Evolutionary conservation across 2,329 filamentous ascomycete genomes (phyloP), one percentile per base, ranked within the genome.

Genomic region (Arthrobotrys sphaeroides): DNA sequence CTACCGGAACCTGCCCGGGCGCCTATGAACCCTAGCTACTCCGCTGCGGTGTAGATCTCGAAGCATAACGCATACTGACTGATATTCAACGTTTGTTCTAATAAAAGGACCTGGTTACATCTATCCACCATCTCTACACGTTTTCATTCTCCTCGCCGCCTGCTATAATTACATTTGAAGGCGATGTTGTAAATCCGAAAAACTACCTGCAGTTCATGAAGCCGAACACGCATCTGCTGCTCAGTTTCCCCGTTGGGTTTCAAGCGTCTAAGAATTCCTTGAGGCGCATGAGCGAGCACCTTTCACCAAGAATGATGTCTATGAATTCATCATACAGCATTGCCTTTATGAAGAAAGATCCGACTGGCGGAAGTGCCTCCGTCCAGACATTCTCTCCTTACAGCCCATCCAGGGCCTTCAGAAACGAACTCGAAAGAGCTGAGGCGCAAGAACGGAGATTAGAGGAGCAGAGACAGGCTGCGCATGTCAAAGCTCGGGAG

Each of bases 141-240:
- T 76, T 76, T 55, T 69, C 65, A 24, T 76, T 76, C 60, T 76
- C 73, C 24, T 69, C 64, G 33, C 73, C 73, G 60, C 78, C 77
- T 45, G 49, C 78, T 59, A 78, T 79, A 51, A 70, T 76, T 22
- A 79, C 77, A 42, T 79, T 78, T 67, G 77, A 78, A 55, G 78
- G 78, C 26, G 69, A 73, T 73, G 61, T 79, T 55, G 77, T 79
- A 62, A 75, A 76, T 51, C 42, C 68, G 43, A 64, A 76, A 66
- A 61, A 70, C 26, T 79, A 79, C 47, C 53, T 53, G 20, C 49
- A 59, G 45, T 70, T 73, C 38, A 67, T 79, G 55, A 73, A 68
- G 51, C 77, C 78, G 31, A 73, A 75, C 42, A 49, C 77, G 31
- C 78, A 78, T 47, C 49, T 79, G 16, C 60, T 79, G 40, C 61